A percentile compares a stretch with the other conserved stretches of the same genome.
Evolutionary conservation across 257 asterid genomes (phyloP).

Genomic region (Voacanga thouarsii): DNA sequence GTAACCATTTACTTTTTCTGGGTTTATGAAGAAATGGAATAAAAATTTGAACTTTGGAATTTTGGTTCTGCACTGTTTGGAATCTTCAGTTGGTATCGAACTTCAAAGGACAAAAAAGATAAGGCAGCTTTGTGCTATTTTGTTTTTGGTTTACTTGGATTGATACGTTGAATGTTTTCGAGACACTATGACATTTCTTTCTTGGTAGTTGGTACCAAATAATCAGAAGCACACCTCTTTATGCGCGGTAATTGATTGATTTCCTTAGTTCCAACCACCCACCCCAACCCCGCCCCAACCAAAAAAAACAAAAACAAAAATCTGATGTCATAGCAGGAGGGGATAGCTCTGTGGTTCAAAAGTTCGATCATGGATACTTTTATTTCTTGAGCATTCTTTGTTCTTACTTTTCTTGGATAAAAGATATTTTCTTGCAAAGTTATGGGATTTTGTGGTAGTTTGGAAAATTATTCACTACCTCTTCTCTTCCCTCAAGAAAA

Average conservation of each 20-base stretch:
- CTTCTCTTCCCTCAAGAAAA: background rate
- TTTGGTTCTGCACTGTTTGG: background rate
- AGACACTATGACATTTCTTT: background rate
- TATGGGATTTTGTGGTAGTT: background rate
- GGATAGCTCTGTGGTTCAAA: background rate
- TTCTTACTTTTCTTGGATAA: background rate
- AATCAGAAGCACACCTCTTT: constrained; percentile 2
- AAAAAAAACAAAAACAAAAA: too few species aligned
- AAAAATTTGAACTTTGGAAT: background rate
- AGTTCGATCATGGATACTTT: background rate
- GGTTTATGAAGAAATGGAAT: background rate
- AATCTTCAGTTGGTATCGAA: background rate
- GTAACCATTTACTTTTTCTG: background rate
- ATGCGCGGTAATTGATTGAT: background rate
- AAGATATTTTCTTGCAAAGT: background rate
- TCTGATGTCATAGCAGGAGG: background rate
- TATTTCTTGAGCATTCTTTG: background rate
- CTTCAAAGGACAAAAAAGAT: background rate
- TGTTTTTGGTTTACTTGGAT: background rate
- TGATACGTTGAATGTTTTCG: background rate
- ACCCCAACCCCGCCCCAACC: too few species aligned
- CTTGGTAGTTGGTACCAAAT: too few species aligned
- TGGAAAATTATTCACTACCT: background rate
- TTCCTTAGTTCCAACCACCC: too few species aligned
- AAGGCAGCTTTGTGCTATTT: background rate